Percentiles rank a stretch among this genome's conserved stretches.
phyloP scores from a whole-genome alignment of 1,284 basidiomycete species.

The Inonotus hispidus region DNA sequence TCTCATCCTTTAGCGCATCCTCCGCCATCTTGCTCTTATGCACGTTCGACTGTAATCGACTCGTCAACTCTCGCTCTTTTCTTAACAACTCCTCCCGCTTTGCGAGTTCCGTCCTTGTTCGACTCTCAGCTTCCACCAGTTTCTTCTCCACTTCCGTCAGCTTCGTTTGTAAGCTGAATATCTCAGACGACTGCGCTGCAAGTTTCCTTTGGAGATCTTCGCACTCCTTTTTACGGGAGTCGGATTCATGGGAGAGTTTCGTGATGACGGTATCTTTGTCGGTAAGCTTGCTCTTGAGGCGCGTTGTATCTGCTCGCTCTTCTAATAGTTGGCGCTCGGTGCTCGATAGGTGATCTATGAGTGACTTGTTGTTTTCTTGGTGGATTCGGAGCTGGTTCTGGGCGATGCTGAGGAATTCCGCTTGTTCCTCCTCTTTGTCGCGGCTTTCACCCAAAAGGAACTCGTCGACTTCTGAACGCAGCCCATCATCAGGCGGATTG shows the following conservation, averaged over 20 bases:
- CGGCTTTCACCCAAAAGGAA: conserved; percentile 1
- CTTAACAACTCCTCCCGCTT: conserved; percentile 30
- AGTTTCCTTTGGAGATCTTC: conserved; percentile 25
- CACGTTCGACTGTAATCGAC: conserved; percentile 43
- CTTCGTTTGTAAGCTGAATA: conserved; percentile 28
- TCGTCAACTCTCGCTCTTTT: conserved; percentile 46
- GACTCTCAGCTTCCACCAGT: conserved; percentile 23
- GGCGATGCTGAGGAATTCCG: conserved; percentile 25
- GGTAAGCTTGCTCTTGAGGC: conserved; percentile 2
- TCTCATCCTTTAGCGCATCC: conserved; percentile 53
- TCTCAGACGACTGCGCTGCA: conserved; percentile 27
- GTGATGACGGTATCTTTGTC: conserved; percentile 3
- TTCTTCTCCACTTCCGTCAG: conserved; percentile 26
- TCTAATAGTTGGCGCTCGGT: neutral
- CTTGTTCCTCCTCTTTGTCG: neutral
- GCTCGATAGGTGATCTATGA: conserved; percentile 8
- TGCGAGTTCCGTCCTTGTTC: conserved; percentile 24
- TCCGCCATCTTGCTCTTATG: conserved; percentile 56
- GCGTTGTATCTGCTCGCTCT: neutral
- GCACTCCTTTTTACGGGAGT: neutral
- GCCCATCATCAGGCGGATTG: neutral
- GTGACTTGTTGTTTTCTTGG: neutral
- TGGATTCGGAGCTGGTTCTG: conserved; percentile 28
- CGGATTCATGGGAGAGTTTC: conserved; percentile 6
- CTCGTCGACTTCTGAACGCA: conserved; percentile 2